phyloP scores from a whole-genome alignment of 129 eudicot species.

The Silybum marianum region DNA sequence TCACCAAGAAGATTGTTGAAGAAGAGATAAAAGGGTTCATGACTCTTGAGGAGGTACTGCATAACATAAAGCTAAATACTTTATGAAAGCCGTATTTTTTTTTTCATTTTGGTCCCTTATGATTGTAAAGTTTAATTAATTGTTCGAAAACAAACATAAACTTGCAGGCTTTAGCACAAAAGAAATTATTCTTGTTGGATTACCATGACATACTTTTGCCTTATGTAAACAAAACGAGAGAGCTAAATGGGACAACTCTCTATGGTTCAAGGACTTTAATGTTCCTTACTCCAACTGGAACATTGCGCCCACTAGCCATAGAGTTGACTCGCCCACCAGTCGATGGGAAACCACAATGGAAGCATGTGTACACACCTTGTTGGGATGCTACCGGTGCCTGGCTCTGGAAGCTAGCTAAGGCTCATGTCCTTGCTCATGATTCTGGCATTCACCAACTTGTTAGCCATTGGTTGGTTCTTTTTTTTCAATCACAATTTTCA shows the following conservation, averaged over 20 bases:
- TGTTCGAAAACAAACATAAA: background rate
- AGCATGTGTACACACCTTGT: constrained; percentile 36
- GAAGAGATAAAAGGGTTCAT: constrained; percentile 50
- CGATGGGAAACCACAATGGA: constrained; percentile 60
- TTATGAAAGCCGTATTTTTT: background rate
- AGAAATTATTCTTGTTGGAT: constrained; percentile 45
- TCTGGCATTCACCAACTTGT: constrained; percentile 61
- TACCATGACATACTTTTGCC: constrained; percentile 52
- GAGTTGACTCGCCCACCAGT: constrained; percentile 60
- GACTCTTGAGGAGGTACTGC: constrained; percentile 56
- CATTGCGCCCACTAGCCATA: constrained; percentile 55
- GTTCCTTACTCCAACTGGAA: constrained; percentile 39
- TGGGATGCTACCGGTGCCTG: constrained; percentile 53
- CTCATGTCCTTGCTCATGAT: constrained; percentile 69
- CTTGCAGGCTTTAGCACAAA: constrained; percentile 53
- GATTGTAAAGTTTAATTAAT: background rate
- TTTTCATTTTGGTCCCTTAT: background rate
- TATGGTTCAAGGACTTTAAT: constrained; percentile 45
- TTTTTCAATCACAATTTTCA: background rate
- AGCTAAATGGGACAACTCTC: constrained; percentile 47
- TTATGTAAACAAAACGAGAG: constrained; percentile 54
- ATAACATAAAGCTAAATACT: background rate
- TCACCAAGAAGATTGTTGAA: constrained; percentile 56
- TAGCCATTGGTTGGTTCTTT: constrained; percentile 57
- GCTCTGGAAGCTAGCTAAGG: constrained; percentile 65